Base-by-base conservation (phyloP, 1,139 yeast genomes). In the Blastobotrys persicus region DNA sequence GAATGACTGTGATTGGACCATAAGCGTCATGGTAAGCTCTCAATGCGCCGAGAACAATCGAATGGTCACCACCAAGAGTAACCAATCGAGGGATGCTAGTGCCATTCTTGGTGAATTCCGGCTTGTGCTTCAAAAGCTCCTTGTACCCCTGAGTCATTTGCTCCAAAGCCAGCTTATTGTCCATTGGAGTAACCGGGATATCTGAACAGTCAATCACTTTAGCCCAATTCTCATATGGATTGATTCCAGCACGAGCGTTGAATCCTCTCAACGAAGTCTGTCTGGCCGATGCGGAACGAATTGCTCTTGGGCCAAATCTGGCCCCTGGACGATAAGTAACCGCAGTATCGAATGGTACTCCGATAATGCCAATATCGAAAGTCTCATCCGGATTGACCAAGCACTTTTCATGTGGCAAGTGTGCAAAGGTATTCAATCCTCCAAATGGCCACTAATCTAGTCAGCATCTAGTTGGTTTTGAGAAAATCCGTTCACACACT, bases 121-220 rank as follows among this genome's bases (percentile, higher is more conserved):
- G 58, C 26, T 17, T 41, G 13, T 28, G 19, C 19, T 83, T 76
- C 31, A 89, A 88, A 77, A 61, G 56, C 80, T 72, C 63, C 76
- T 86, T 54, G 63, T 81, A 85, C 23, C 66, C 94, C 58, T 72
- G 66, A 12, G 80, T 76, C 86, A 85, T 83, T 66, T 85, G 92
- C 56, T 77, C 73, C 60, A 85, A 75, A 0, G 91, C 92, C 52
- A 85, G 67, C 19, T 71, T 61, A 61, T 85, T 85, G 63, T 85
- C 92, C 82, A 85, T 80, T n/a, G 92, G 92, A 1, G 88, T 77
- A 42, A 85, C 80, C 1, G 92, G 91, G 41, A 85, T 79, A 66
- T 85, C 94, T 4, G 91, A 91, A 69, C 94, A 85, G 66, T 85
- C 94, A 26, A 85, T 63, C 19, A 85, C 69, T 46, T 70, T 76